These are phyloP conservation scores for Exserohilum turcica DNA, from an alignment of 2,329 filamentous ascomycete genomes.

Conservation along the genomic window DNA sequence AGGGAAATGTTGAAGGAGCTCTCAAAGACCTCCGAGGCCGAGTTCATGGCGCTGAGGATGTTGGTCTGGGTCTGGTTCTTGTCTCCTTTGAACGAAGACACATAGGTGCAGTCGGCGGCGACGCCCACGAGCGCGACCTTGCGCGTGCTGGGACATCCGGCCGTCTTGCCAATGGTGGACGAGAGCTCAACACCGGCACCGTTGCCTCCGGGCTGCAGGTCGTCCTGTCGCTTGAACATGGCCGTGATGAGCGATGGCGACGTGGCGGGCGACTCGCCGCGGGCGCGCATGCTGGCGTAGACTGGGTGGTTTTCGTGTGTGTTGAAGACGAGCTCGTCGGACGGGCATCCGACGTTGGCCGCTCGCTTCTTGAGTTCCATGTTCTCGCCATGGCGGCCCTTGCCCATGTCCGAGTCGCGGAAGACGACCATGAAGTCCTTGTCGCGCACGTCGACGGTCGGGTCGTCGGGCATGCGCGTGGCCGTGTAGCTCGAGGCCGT, in stretches of 20 bases:
- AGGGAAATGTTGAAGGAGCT: conserved; percentile 92
- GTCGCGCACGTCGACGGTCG: conserved; percentile 61
- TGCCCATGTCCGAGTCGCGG: conserved; percentile 81
- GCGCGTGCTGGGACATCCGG: conserved; percentile 86
- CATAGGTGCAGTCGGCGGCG: conserved; percentile 92
- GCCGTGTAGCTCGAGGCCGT: conserved; percentile 73
- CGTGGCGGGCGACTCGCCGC: conserved; percentile 53
- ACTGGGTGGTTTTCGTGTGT: conserved; percentile 72
- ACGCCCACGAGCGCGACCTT: conserved; percentile 91
- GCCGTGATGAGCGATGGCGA: conserved; percentile 67
- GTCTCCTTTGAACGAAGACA: conserved; percentile 73
- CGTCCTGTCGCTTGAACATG: conserved; percentile 71
- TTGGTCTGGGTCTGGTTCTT: conserved; percentile 70
- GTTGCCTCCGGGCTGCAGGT: conserved; percentile 72
- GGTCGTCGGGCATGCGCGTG: conserved; percentile 72
- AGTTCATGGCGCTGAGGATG: conserved; percentile 82
- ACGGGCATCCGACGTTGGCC: conserved; percentile 63
- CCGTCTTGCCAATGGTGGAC: conserved; percentile 76
- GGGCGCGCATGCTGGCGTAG: conserved; percentile 58
- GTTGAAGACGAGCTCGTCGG: conserved; percentile 83
- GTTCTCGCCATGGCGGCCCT: conserved; percentile 48
- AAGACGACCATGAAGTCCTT: conserved; percentile 88
- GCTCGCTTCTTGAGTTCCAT: conserved; percentile 67
- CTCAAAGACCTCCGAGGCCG: conserved; percentile 86
- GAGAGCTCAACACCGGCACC: conserved; percentile 79